A percentile compares a stretch with the other conserved stretches of the same genome.
phyloP scores from a whole-genome alignment of 1,284 basidiomycete genomes.

The Flammula alnicola region DNA sequence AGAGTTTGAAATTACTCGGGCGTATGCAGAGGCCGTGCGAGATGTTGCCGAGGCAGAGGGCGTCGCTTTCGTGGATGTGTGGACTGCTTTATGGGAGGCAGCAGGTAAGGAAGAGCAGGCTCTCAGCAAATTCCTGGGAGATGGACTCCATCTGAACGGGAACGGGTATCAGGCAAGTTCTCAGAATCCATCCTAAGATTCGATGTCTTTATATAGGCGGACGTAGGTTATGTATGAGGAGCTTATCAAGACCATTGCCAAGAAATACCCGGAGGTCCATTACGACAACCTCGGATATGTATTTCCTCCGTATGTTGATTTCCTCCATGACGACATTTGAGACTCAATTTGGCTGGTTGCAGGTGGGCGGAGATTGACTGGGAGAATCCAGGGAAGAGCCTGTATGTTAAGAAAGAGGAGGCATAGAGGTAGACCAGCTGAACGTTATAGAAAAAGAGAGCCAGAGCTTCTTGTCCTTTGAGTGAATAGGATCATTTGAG shows the following conservation, averaged over 20 bases:
- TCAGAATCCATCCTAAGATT: conserved; percentile 11
- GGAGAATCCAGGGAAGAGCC: conserved; percentile 35
- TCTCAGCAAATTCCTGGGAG: conserved; percentile 56
- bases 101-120: conserved; percentile 61
- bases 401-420: conserved; percentile 25
- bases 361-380: conserved; percentile 49
- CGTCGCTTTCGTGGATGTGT: conserved; percentile 73
- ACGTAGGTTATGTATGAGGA: conserved; percentile 68
- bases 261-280: conserved; percentile 72
- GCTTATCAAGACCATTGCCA: conserved; percentile 60
- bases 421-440: too few species aligned
- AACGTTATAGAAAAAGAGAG: too few species aligned
- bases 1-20: conserved; percentile 59
- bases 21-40: conserved; percentile 73
- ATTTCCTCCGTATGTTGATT: conserved; percentile 51
- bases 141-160: conserved; percentile 80
- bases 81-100: conserved; percentile 67
- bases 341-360: conserved; percentile 4
- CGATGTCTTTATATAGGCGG: conserved; percentile 12
- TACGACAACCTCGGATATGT: conserved; percentile 57
- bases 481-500: too few species aligned
- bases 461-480: too few species aligned
- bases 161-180: conserved; percentile 69
- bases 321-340: conserved; percentile 10
- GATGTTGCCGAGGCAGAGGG: conserved; percentile 58